Base-by-base conservation (phyloP, 1,284 basidiomycete genomes). In the Puccinia polysora region DNA sequence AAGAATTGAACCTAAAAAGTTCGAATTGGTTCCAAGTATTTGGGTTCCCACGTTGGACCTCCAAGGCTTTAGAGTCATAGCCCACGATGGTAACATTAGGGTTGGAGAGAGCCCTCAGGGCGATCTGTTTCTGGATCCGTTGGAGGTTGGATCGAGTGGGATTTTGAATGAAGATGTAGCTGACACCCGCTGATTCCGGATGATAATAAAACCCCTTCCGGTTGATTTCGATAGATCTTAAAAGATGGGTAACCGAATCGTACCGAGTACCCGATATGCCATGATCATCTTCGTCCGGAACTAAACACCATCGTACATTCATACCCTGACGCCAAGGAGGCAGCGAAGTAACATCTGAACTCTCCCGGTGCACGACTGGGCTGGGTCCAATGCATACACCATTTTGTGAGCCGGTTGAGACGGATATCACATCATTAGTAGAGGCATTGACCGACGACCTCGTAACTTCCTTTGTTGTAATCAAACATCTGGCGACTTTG, bases 151-250 rank as follows among this genome's bases (percentile, higher is more conserved):
- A 34, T 18, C 28, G 23, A 4, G 47, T 30, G 5, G 65, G 65
- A 7, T 56, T 25, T 67, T 67, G 28, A 28, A 67, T 20, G 32
- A 67, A 67, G 52, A 67, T 67, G 30, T 43, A 67, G 25, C 49
- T 67, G 2, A 14, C 4, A 43, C 10, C 20, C 38, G 3, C 28
- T 0, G 36, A 0, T 47, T 40, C 7, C 15, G 36, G 20, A n/a
- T 43, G 20, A 7, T 43, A 30, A 20, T 45, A 2, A 32, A 15
- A 25, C 15, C 45, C 40, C 1, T 40, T 15, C n/a, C 14, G 25
- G n/a, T 20, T 12, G 25, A 25, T 18, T 6, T 56, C 38, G 4
- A 40, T 4, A 18, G 65, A 25, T 32, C 23, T 38, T 25, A 67
- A 20, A 10, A 67, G 53, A 4, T 45, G 28, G 4, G 36, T 20